phyloP scores from a whole-genome alignment of 163 green algal species.

The Smithsoniella earleae region DNA sequence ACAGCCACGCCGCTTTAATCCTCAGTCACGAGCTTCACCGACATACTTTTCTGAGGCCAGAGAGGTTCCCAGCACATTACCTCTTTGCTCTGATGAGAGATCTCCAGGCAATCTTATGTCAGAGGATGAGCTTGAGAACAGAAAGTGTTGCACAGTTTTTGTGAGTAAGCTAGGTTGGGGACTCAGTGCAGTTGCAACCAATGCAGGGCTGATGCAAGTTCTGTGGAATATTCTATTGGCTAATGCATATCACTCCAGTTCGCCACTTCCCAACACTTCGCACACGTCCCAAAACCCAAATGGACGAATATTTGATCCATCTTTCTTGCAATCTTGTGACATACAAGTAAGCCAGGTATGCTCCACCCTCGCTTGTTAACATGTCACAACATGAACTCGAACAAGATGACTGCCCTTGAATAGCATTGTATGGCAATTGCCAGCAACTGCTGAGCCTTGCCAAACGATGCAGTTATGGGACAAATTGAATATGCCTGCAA shows the following conservation, averaged over 20 bases:
- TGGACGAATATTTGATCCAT: not conserved
- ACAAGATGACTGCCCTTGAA: not conserved
- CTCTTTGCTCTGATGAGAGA: not conserved
- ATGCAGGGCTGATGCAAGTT: constrained; percentile 14
- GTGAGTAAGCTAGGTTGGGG: not conserved
- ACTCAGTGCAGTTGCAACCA: not conserved
- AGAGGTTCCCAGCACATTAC: not conserved
- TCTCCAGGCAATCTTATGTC: constrained; percentile 5
- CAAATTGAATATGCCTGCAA: not conserved
- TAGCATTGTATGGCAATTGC: not conserved
- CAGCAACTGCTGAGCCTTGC: too few species aligned
- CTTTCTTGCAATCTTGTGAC: constrained; percentile 21
- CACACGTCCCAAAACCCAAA: not conserved
- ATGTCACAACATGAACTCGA: too few species aligned
- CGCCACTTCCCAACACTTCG: not conserved
- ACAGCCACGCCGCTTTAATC: not conserved
- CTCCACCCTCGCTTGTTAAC: too few species aligned
- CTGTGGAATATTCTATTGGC: not conserved
- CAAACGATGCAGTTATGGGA: not conserved
- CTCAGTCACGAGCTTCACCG: too few species aligned
- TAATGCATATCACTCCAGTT: not conserved
- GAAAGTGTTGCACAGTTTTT: not conserved
- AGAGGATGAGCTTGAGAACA: not conserved
- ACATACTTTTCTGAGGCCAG: too few species aligned
- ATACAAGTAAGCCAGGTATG: not conserved